Evolutionary conservation across 1,139 yeast genomes (phyloP).

Genomic region (Trichomonascaceae sp.): DNA sequence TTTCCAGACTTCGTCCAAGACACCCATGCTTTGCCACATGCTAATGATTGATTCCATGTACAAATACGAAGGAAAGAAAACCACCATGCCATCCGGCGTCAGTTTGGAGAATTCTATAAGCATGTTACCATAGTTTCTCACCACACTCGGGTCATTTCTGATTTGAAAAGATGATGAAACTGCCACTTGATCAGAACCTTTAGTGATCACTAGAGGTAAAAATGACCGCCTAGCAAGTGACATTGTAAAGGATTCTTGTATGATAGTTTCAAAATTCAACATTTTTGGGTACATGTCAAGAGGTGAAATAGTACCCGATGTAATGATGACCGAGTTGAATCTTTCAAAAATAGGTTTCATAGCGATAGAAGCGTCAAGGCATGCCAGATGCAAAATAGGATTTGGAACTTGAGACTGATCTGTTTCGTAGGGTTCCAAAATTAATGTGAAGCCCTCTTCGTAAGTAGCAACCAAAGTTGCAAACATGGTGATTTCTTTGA

Average conservation of each 20-base stretch:
- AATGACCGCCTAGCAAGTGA: constrained; percentile 88
- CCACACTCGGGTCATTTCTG: constrained; percentile 95
- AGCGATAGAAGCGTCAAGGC: constrained; percentile 96
- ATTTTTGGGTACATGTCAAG: constrained; percentile 97
- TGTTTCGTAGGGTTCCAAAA: constrained; percentile 92
- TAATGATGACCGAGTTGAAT: constrained; percentile 88
- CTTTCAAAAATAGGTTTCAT: constrained; percentile 94
- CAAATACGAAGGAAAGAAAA: constrained; percentile 91
- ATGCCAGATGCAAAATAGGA: constrained; percentile 90
- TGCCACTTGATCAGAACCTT: constrained; percentile 96
- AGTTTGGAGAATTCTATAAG: constrained; percentile 88
- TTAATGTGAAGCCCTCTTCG: constrained; percentile 85
- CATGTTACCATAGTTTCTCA: constrained; percentile 90
- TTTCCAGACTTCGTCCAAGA: constrained; percentile 96
- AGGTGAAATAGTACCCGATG: constrained; percentile 97
- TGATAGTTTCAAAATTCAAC: constrained; percentile 90
- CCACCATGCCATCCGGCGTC: constrained; percentile 97
- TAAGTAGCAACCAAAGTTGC: constrained; percentile 94
- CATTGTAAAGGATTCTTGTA: constrained; percentile 95
- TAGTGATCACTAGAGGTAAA: constrained; percentile 91
- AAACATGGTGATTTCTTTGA: constrained; percentile 93
- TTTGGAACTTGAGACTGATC: constrained; percentile 98
- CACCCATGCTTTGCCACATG: constrained; percentile 99
- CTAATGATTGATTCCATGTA: constrained; percentile 97
- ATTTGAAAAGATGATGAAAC: constrained; percentile 94